Base-by-base conservation (phyloP, 805 yeast genomes). In the Lipomyces chichibuensis region DNA sequence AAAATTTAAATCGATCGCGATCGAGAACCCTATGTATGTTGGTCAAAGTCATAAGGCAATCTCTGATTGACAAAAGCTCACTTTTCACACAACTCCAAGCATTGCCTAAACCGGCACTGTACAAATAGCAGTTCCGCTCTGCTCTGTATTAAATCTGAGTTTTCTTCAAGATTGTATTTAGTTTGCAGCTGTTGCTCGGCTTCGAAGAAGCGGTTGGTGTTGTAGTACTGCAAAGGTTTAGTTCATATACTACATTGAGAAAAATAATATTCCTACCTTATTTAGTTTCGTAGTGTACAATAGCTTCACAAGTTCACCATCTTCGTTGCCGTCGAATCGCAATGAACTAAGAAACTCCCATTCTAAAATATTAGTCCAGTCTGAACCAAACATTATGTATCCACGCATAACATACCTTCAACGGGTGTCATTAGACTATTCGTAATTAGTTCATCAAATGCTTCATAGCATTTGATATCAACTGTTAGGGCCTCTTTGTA, bases 381-480 rank as follows among this genome's bases (percentile, higher is more conserved):
- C 20, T 6, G 49, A 13, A n/a, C 32, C 35, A 27, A 9, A 35
- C n/a, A 33, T 20, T 27, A 51, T 9, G 2, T 14, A 39, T 23
- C 43, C 33, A 49, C 23, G 14, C 35, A 11, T 23, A 35, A 58
- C 43, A 65, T 66, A 67, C 77, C 78, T 74, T 94, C 98, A 20
- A 81, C 77, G 0, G 98, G 97, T 0, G 95, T 85, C 78, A 94
- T 79, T 73, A 92, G 83, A 74, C 88, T 88, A 72, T 89, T 89
- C 55, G 84, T 79, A 1, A 90, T 84, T 60, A 94, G 82, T 75
- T 90, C 92, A 73, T 90, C 86, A 76, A 92, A 92, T 0, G 98
- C 98, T 72, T 94, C 99, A 76, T 82, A 94, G 77, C 98, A 95
- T 76, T 92, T 91, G 7, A 90, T 92, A 77, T 94, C 98, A 1